A percentile compares a stretch with the other conserved stretches of the same genome.
Evolutionary conservation across 2,329 filamentous ascomycete species (phyloP).

Genomic region (Diplodia intermedia): DNA sequence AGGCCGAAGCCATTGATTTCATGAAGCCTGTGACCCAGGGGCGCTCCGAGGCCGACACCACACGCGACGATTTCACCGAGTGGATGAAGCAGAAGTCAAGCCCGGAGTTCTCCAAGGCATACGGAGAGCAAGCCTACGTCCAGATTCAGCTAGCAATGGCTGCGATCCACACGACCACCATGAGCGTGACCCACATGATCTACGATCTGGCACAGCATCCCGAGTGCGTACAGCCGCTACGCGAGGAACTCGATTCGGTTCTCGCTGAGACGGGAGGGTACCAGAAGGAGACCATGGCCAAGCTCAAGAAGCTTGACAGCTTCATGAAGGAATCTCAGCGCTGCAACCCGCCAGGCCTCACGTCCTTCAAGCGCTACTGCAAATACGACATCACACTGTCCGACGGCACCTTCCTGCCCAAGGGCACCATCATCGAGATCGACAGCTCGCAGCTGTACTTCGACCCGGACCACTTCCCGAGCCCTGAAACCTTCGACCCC

Average conservation of each 20-base stretch:
- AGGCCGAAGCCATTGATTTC: slow-evolving; percentile 32
- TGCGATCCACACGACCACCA: slow-evolving; percentile 38
- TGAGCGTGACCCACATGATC: slow-evolving; percentile 35
- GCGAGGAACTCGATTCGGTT: slow-evolving; percentile 32
- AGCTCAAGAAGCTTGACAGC: slow-evolving; percentile 37
- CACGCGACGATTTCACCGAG: slow-evolving; percentile 21
- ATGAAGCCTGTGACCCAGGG: slow-evolving; percentile 33
- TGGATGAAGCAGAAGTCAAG: slow-evolving; percentile 30
- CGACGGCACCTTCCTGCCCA: slow-evolving; percentile 36
- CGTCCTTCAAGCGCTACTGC: slow-evolving; percentile 35
- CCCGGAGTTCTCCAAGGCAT: slow-evolving; percentile 32
- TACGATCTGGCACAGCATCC: slow-evolving; percentile 35
- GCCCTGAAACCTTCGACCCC: slow-evolving; percentile 34
- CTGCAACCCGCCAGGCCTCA: slow-evolving; percentile 33
- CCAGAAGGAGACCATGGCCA: slow-evolving; percentile 33
- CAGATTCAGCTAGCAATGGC: slow-evolving; percentile 34
- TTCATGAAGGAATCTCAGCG: slow-evolving; percentile 38
- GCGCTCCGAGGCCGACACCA: slow-evolving; percentile 2
- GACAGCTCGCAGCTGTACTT: slow-evolving; percentile 32
- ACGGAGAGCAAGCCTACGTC: slow-evolving; percentile 18
- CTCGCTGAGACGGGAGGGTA: slow-evolving; percentile 33
- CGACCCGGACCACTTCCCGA: slow-evolving; percentile 32
- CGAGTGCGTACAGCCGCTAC: slow-evolving; percentile 35
- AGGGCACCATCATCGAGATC: slow-evolving; percentile 35
- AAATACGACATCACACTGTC: slow-evolving; percentile 35